Evolutionary conservation across 768 basidiomycete genomes (phyloP), one percentile per base, ranked within the genome.

Genomic region (Mycena epipterygia): DNA sequence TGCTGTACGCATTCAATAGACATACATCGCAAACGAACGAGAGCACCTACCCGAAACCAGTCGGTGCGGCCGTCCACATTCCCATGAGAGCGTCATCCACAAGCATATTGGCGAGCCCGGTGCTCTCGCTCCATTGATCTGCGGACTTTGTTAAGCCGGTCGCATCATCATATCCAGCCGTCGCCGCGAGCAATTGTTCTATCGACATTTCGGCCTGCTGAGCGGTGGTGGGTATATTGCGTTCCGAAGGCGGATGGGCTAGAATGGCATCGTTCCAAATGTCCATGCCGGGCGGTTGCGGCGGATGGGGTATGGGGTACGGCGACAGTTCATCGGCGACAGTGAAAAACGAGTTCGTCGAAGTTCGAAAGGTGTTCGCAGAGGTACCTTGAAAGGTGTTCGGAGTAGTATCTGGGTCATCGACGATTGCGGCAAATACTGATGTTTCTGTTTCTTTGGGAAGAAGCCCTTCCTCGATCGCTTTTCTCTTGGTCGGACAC

Each of bases 61-160:
- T 52, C 3, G 70, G 71, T 2, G 68, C 67, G 5, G 55, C 39
- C 19, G 30, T 44, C 72, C 72, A 73, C 68, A 73, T 64, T 2
- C 61, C 52, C 68, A 67, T 60, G 12, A 73, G 32, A 5, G 64
- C 61, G 30, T 73, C 68, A 35, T 73, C 72, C 6, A 56, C 61
- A 61, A 73, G 64, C 68, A 73, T 73, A 41, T 56, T 73, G 17
- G 68, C 72, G 16, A 70, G 62, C 0, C 48, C 72, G 0, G 72
- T 70, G 46, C 67, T 58, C 5, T 55, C 61, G 61, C 61, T 70
- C 72, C 68, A 73, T 25, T 70, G 65, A 27, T 64, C 68, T 1
- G 35, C 29, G 17, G 60, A 35, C 14, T 58, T 42, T 17, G 64
- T 59, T 6, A 73, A 57, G 30, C 65, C 65, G 19, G 68, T 67